A percentile compares a stretch with the other conserved stretches of the same genome.
Conservation (phyloP, 2,329 filamentous ascomycete species). For the Rhynchosporium secalis region DNA sequence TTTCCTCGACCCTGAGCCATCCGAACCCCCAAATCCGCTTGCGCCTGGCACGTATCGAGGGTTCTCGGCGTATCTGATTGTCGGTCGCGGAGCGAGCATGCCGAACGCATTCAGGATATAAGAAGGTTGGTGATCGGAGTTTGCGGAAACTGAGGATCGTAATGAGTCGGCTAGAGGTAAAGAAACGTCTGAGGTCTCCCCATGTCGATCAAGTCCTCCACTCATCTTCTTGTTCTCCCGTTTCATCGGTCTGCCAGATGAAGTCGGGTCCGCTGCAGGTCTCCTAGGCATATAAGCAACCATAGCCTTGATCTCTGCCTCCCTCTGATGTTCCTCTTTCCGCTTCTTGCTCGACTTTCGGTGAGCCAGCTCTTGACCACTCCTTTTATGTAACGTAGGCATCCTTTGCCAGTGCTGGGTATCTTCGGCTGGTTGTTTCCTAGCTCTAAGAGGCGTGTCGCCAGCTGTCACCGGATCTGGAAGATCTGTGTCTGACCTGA, state of each 20-base stretch:
- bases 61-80: slow-evolving; percentile 70
- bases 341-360: slow-evolving; percentile 77
- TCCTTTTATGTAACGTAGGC: slow-evolving; percentile 62
- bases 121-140: slow-evolving; percentile 66
- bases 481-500: slow-evolving; percentile 27
- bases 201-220: slow-evolving; percentile 53
- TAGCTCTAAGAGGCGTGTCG: slow-evolving; percentile 28
- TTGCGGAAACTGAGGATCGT: slow-evolving; percentile 72
- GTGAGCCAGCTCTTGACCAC: slow-evolving; percentile 59
- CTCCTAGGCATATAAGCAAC: slow-evolving; percentile 67
- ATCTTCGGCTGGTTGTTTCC: slow-evolving; percentile 30
- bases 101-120: slow-evolving; percentile 81
- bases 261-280: slow-evolving; percentile 58
- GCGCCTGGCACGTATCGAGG: slow-evolving; percentile 55
- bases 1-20: slow-evolving; percentile 47
- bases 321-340: slow-evolving; percentile 72
- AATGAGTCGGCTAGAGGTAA: slow-evolving; percentile 73
- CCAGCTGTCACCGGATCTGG: slow-evolving; percentile 15
- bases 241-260: slow-evolving; percentile 59
- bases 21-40: slow-evolving; percentile 45
- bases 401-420: slow-evolving; percentile 45
- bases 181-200: slow-evolving; percentile 64
- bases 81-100: slow-evolving; percentile 82
- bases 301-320: slow-evolving; percentile 88
- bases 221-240: slow-evolving; percentile 67